phyloP scores from a whole-genome alignment of 139 green algal genomes.

The Yamagishiella unicocca region DNA sequence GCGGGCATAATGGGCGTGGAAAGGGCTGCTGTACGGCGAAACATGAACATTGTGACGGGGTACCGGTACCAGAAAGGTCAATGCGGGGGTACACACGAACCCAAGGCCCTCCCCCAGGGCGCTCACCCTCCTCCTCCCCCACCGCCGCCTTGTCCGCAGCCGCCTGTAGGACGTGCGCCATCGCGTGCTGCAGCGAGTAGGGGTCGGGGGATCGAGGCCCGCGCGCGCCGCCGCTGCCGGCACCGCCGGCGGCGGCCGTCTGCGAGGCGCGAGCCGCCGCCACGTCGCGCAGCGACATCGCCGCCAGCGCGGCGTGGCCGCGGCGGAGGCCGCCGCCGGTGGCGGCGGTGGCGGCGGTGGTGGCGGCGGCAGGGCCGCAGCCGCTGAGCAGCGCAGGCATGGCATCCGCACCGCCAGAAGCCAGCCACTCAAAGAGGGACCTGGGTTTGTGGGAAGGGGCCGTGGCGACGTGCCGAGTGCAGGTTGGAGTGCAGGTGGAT shows the following conservation, averaged over 20 bases:
- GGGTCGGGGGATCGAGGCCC: background rate
- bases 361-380: too few species aligned
- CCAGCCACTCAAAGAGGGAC: constrained; percentile 23
- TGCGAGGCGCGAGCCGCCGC: background rate
- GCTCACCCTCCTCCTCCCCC: background rate
- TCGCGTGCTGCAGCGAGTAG: constrained; percentile 10
- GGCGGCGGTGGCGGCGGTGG: too few species aligned
- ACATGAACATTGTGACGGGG: too few species aligned
- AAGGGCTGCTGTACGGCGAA: too few species aligned
- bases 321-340: background rate
- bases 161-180: background rate
- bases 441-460: too few species aligned
- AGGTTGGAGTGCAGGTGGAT: too few species aligned
- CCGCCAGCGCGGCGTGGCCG: background rate
- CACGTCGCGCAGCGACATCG: background rate
- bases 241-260: background rate
- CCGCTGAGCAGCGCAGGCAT: background rate
- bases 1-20: too few species aligned
- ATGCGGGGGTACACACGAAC: too few species aligned
- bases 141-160: background rate
- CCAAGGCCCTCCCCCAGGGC: too few species aligned
- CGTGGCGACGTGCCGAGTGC: too few species aligned
- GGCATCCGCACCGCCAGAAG: background rate
- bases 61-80: too few species aligned
- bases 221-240: background rate